Percentiles rank a stretch among this genome's conserved stretches.
These are phyloP conservation scores for Hymenoscyphus scutula DNA, from an alignment of 2,329 filamentous ascomycete species.

Conservation along the genomic window DNA sequence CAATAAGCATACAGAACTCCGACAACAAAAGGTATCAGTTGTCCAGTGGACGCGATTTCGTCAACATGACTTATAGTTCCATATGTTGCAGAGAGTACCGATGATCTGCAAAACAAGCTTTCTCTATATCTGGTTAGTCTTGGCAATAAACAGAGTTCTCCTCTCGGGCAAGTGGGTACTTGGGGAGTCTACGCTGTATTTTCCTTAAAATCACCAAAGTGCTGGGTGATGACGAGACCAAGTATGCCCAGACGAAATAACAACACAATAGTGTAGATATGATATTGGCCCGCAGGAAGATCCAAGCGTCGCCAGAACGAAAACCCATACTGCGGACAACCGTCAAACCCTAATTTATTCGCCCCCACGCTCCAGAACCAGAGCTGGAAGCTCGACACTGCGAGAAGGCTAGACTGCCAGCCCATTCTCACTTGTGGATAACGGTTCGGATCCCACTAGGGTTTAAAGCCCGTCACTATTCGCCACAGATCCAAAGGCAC, in stretches of 20 bases:
- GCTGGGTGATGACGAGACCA: slow-evolving; percentile 3
- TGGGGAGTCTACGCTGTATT: background rate
- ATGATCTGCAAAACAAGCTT: slow-evolving; percentile 11
- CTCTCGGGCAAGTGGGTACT: background rate
- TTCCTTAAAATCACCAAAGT: background rate
- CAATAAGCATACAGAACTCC: slow-evolving; percentile 1
- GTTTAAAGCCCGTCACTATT: slow-evolving; percentile 11
- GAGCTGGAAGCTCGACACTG: slow-evolving; percentile 19
- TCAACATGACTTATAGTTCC: slow-evolving; percentile 23
- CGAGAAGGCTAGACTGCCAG: slow-evolving; percentile 14
- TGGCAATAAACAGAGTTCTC: background rate
- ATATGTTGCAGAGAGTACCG: slow-evolving; percentile 13
- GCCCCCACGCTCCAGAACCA: slow-evolving; percentile 20
- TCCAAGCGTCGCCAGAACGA: slow-evolving; percentile 19
- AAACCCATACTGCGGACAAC: slow-evolving; percentile 18
- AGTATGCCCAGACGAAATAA: slow-evolving; percentile 12
- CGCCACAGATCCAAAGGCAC: slow-evolving; percentile 21
- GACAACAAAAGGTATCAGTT: slow-evolving; percentile 29
- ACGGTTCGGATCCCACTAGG: slow-evolving; percentile 18
- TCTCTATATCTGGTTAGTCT: background rate
- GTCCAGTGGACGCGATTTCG: slow-evolving; percentile 25
- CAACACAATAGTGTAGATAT: too few species aligned
- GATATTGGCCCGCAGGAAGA: too few species aligned
- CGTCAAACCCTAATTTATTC: background rate
- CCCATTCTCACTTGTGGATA: slow-evolving; percentile 17